Conservation (phyloP, 768 basidiomycete species). For the Lactarius sanguifluus region DNA sequence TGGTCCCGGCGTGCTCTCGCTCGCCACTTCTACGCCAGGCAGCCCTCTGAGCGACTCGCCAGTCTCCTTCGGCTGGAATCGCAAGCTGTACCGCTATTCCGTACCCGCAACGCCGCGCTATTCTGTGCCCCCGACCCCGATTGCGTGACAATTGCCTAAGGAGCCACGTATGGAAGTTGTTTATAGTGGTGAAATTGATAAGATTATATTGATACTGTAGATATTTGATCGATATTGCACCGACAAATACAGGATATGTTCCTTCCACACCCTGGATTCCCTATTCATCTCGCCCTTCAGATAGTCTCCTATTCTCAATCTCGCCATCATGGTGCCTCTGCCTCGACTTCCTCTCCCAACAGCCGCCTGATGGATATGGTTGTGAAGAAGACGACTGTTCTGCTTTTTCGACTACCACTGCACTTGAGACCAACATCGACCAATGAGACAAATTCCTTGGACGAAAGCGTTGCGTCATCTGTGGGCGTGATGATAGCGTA, state of each 20-base stretch:
- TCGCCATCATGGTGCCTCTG: background rate
- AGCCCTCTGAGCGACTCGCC: constrained; percentile 28
- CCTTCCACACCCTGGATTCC: too few species aligned
- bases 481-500: background rate
- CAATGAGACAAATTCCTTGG: constrained; percentile 5
- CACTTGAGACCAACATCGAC: background rate
- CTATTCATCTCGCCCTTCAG: too few species aligned
- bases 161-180: background rate
- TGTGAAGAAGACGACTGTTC: background rate
- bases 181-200: background rate
- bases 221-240: too few species aligned
- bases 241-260: too few species aligned
- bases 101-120: constrained; percentile 24
- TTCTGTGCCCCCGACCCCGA: constrained; percentile 27
- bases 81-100: constrained; percentile 25
- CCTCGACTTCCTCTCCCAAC: background rate
- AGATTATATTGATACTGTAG: background rate
- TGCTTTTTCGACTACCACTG: background rate
- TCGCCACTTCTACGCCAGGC: constrained; percentile 32
- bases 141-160: constrained; percentile 9
- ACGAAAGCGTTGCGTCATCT: background rate
- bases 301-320: too few species aligned
- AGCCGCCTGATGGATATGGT: background rate
- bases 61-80: constrained; percentile 23
- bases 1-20: constrained; percentile 34